Conservation (phyloP, 2,329 filamentous ascomycete species). For the Fusarium sp. region DNA sequence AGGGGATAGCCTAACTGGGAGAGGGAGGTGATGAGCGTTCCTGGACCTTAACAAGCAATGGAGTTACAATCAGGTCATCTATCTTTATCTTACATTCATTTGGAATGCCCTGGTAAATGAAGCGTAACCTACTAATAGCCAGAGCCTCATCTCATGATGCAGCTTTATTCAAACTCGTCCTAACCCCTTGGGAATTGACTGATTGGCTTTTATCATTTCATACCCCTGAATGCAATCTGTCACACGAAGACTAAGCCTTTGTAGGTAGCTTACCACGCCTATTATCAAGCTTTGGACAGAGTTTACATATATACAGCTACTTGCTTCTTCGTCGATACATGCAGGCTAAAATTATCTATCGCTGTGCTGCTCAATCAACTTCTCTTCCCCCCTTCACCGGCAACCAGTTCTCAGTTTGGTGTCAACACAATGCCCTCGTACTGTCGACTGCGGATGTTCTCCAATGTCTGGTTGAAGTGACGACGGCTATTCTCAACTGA, state of each 20-base stretch:
- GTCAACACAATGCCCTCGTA: conserved; percentile 91
- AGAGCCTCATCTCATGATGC: background rate
- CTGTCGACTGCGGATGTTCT: conserved; percentile 90
- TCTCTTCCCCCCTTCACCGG: conserved; percentile 12
- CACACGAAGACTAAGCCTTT: conserved; percentile 2
- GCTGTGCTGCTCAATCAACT: conserved; percentile 35
- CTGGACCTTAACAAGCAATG: conserved; percentile 2
- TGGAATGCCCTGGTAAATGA: background rate
- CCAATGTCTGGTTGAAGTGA: conserved; percentile 94
- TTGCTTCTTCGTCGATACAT: conserved; percentile 30
- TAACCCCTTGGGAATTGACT: background rate
- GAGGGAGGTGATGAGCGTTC: conserved; percentile 33
- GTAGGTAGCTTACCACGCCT: conserved; percentile 1
- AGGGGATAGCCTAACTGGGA: conserved; percentile 38
- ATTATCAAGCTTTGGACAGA: conserved; percentile 41
- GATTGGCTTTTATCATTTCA: background rate
- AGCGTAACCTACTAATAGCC: background rate
- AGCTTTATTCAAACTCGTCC: background rate
- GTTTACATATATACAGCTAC: conserved; percentile 50
- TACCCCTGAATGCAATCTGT: conserved; percentile 22
- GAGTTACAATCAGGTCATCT: conserved; percentile 5
- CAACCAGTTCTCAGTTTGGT: conserved; percentile 54
- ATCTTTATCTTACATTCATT: conserved; percentile 4
- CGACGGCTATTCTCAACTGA: conserved; percentile 89
- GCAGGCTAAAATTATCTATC: conserved; percentile 48